Conservation (phyloP, 306 rosid genomes). For the Trifolium repens region DNA sequence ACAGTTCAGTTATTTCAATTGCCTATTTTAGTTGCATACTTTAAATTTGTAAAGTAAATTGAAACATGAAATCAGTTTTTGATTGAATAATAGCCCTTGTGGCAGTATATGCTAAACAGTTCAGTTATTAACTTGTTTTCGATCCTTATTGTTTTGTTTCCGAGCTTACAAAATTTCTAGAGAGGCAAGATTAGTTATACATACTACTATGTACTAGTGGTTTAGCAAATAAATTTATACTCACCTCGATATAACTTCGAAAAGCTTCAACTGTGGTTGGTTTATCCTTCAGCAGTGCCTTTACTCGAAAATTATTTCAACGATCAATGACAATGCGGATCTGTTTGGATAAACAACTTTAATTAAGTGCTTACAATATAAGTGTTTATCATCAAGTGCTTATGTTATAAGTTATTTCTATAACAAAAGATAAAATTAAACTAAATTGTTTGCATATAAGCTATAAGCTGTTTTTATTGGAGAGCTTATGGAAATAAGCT, state of each 20-base stretch:
- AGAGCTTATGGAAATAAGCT: no score
- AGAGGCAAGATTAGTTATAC: not conserved
- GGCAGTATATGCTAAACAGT: not conserved
- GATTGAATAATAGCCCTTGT: not conserved
- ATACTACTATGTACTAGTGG: not conserved
- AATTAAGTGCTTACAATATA: no score
- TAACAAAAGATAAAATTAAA: no score
- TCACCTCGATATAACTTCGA: not conserved
- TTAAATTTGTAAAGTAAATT: not conserved
- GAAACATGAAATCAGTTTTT: not conserved
- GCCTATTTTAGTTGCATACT: not conserved
- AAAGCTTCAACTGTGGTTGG: not conserved
- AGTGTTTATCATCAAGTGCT: no score
- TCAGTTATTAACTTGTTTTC: not conserved
- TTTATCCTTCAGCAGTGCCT: no score
- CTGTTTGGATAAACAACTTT: no score
- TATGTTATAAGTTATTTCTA: no score
- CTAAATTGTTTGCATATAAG: no score
- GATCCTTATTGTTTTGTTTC: not conserved
- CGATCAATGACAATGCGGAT: no score
- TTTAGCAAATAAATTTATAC: not conserved
- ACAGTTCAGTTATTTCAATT: no score
- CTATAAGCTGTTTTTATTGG: no score
- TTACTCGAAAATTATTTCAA: no score
- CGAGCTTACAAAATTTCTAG: not conserved